These are phyloP conservation scores for Chlamydomonas incerta DNA, from an alignment of 139 green algal species.

Conservation along the genomic window DNA sequence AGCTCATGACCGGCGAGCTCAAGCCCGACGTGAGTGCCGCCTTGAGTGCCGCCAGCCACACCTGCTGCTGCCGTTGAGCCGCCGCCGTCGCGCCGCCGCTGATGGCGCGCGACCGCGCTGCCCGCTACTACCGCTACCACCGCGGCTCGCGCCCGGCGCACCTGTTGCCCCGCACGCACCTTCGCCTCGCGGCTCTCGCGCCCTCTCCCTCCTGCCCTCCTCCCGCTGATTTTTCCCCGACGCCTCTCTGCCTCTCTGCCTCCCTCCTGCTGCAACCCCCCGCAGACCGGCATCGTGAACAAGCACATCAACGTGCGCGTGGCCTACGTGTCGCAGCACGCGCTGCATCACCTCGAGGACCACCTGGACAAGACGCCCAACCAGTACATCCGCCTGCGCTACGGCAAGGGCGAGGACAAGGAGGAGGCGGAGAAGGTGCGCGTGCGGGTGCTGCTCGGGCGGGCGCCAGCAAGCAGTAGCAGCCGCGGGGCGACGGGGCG, in stretches of 20 bases:
- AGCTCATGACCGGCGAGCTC: conserved; percentile 75
- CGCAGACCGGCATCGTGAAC: conserved; percentile 65
- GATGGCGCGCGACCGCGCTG: too few species aligned
- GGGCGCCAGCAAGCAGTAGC: too few species aligned
- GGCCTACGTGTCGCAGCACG: conserved; percentile 96
- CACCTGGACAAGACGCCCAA: conserved; percentile 90
- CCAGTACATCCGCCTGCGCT: conserved; percentile 94
- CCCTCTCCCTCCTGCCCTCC: neutral
- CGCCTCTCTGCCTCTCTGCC: neutral
- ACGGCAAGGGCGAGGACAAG: conserved; percentile 80
- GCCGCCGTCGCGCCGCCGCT: too few species aligned
- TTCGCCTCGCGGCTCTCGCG: neutral
- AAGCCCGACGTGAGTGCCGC: conserved; percentile 46
- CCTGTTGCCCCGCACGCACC: too few species aligned
- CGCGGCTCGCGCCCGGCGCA: neutral
- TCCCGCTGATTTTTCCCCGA: neutral
- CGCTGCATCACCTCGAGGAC: conserved; percentile 96
- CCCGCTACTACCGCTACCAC: neutral
- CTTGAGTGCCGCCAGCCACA: too few species aligned
- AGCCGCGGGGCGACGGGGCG: too few species aligned
- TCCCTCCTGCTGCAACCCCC: neutral
- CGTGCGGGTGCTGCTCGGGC: neutral
- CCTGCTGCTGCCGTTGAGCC: too few species aligned
- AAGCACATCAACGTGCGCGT: conserved; percentile 93
- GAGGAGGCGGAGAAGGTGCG: conserved; percentile 57